Conservation (phyloP, 2,329 filamentous ascomycete genomes). For the Epichloe sibirici region DNA sequence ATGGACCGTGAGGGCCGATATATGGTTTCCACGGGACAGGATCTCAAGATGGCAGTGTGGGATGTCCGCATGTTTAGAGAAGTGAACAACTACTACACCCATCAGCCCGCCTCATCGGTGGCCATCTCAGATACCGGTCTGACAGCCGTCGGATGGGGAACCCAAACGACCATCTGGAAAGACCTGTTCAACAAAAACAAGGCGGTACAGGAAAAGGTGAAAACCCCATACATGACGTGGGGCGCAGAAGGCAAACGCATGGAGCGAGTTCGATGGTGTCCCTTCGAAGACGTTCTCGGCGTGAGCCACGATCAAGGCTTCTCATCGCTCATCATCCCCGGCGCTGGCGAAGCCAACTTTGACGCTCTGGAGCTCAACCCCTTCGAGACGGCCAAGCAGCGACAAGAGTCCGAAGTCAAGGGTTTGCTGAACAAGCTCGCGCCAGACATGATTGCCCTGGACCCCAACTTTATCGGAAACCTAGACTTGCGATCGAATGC, state of each 20-base stretch:
- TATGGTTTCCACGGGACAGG: conserved; percentile 89
- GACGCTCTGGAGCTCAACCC: conserved; percentile 90
- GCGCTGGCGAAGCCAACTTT: conserved; percentile 93
- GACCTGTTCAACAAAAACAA: conserved; percentile 69
- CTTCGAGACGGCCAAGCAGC: conserved; percentile 85
- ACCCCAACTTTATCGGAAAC: conserved; percentile 84
- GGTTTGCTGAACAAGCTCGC: conserved; percentile 84
- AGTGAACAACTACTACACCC: conserved; percentile 77
- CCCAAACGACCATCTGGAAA: conserved; percentile 80
- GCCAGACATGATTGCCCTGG: conserved; percentile 91
- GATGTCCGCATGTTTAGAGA: conserved; percentile 91
- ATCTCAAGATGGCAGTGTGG: conserved; percentile 88
- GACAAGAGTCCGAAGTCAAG: conserved; percentile 86
- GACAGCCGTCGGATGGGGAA: conserved; percentile 84
- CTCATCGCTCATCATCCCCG: conserved; percentile 79
- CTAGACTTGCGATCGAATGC: conserved; percentile 71
- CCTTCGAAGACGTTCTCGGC: conserved; percentile 86
- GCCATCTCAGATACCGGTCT: conserved; percentile 82
- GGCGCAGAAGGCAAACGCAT: conserved; percentile 73
- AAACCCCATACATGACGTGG: conserved; percentile 88
- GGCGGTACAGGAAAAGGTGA: conserved; percentile 62
- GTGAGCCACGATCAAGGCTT: conserved; percentile 78
- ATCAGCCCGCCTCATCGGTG: conserved; percentile 69
- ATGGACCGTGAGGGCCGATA: conserved; percentile 85
- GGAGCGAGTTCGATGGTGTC: conserved; percentile 81